A percentile compares a stretch with the other conserved stretches of the same genome.
phyloP scores from a whole-genome alignment of 257 asterid genomes.

The Solanum gracilifrons region DNA sequence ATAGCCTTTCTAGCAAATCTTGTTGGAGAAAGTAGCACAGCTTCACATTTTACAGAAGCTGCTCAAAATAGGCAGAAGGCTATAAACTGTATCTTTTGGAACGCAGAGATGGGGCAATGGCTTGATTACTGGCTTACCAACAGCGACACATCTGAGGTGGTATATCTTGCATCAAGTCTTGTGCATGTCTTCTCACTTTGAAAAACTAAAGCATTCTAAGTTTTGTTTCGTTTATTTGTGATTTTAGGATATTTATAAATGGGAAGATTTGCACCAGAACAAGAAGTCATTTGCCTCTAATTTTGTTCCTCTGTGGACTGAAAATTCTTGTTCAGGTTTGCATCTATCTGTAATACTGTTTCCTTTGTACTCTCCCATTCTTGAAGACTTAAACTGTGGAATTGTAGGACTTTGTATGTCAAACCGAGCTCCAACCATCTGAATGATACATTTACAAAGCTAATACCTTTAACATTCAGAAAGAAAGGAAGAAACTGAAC shows the following conservation, averaged over 20 bases:
- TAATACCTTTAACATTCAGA: not conserved
- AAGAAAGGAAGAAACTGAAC: not conserved
- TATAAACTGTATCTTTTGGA: slow-evolving; percentile 64
- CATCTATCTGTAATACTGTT: not conserved
- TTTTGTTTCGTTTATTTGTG: not conserved
- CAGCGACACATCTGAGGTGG: slow-evolving; percentile 24
- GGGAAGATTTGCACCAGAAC: slow-evolving; percentile 44
- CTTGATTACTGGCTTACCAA: slow-evolving; percentile 68
- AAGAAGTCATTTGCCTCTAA: slow-evolving; percentile 1
- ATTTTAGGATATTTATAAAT: slow-evolving; percentile 38
- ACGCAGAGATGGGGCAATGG: slow-evolving; percentile 68
- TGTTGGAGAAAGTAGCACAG: slow-evolving; percentile 33
- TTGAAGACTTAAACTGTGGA: not conserved
- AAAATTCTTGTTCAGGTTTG: slow-evolving; percentile 58
- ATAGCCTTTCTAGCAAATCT: slow-evolving; percentile 47
- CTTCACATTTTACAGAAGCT: slow-evolving; percentile 31
- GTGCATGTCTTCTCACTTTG: not conserved
- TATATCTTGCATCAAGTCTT: not conserved
- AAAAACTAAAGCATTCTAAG: not conserved
- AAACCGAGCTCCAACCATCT: not conserved
- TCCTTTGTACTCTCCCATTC: not conserved
- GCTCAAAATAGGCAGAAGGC: slow-evolving; percentile 53
- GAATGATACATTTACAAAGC: not conserved
- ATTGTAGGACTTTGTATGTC: not conserved
- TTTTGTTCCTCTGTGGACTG: slow-evolving; percentile 61